Evolutionary conservation across 108 stramenopile species (phyloP), one percentile per base, ranked within the genome.

Genomic region (Conticribra guillardii): DNA sequence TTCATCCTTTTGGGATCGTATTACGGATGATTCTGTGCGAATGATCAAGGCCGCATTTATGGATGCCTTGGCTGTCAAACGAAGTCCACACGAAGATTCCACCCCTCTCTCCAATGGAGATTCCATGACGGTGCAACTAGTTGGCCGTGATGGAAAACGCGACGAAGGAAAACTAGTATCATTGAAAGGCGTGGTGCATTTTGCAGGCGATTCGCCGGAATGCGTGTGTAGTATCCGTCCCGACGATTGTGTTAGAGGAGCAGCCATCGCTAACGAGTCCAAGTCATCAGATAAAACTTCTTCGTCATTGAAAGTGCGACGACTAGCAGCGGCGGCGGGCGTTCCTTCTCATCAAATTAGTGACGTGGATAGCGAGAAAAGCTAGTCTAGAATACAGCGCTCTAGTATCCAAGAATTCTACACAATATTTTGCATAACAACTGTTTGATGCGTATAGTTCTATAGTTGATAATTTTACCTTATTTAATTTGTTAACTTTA

Each of bases 211-310:
- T 52, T 73, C 83, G 15, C 93, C 93, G 2, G 93, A 94, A 68
- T 94, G 93, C 61, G 87, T 94, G n/a, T 91, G 90, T 56, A 81
- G 84, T 33, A 87, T 94, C 46, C 85, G 93, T 29, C 93, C 89
- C 9, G 67, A 68, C 34, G 62, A 15, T 17, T 9, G 29, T 22
- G 2, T 27, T 37, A 41, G 3, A 51, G 22, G 16, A 7, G 22
- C 51, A 51, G 33, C 31, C 21, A 30, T 9, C 22, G 23, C 14
- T 3, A 31, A 21, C 44, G 4, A 63, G 27, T 8, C 0, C 4
- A 8, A 50, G 4, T 0, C 19, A 34, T 47, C 16, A 16, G 27
- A 48, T 65, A 31, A 18, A 22, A 65, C 4, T 17, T 1, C 51
- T 33, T 27, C 22, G 34, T 23, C 48, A 49, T 32, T 14, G 51